Conservation (phyloP, 192 early-diverging fungal genomes). For the Backusella liffmaniae region DNA sequence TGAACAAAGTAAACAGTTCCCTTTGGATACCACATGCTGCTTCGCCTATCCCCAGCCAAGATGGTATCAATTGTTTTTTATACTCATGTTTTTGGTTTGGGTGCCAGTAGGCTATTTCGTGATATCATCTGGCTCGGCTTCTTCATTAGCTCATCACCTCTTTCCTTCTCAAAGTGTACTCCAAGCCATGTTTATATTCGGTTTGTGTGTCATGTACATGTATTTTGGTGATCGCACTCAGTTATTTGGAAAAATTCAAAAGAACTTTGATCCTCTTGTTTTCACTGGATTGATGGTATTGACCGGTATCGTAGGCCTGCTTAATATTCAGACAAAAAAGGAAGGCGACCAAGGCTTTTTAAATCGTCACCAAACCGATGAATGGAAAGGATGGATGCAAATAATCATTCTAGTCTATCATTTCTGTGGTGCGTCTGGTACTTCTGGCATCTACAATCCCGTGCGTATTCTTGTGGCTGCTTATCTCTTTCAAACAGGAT, state of each 20-base stretch:
- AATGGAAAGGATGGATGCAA: slow-evolving; percentile 94
- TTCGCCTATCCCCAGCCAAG: slow-evolving; percentile 48
- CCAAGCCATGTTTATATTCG: slow-evolving; percentile 49
- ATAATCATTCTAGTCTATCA: slow-evolving; percentile 71
- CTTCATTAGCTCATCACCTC: background rate
- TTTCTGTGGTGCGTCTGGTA: slow-evolving; percentile 63
- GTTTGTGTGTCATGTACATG: slow-evolving; percentile 57
- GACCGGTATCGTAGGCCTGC: slow-evolving; percentile 42
- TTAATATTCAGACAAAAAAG: slow-evolving; percentile 42
- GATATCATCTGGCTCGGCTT: background rate
- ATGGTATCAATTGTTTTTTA: slow-evolving; percentile 42
- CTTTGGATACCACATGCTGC: slow-evolving; percentile 62
- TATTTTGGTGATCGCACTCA: slow-evolving; percentile 69
- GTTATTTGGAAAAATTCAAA: slow-evolving; percentile 69
- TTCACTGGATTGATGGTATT: slow-evolving; percentile 49
- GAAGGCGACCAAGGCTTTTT: slow-evolving; percentile 56
- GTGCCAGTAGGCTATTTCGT: slow-evolving; percentile 31
- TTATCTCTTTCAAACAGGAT: slow-evolving; percentile 84
- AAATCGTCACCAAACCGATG: slow-evolving; percentile 77
- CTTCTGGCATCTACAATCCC: slow-evolving; percentile 66
- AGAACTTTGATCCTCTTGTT: slow-evolving; percentile 47
- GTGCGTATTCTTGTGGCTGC: slow-evolving; percentile 74
- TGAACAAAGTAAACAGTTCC: slow-evolving; percentile 35
- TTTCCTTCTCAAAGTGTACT: slow-evolving; percentile 49
- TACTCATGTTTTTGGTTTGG: slow-evolving; percentile 41